phyloP scores from a whole-genome alignment of 352 stramenopile genomes.

The Aphanomyces euteiches region DNA sequence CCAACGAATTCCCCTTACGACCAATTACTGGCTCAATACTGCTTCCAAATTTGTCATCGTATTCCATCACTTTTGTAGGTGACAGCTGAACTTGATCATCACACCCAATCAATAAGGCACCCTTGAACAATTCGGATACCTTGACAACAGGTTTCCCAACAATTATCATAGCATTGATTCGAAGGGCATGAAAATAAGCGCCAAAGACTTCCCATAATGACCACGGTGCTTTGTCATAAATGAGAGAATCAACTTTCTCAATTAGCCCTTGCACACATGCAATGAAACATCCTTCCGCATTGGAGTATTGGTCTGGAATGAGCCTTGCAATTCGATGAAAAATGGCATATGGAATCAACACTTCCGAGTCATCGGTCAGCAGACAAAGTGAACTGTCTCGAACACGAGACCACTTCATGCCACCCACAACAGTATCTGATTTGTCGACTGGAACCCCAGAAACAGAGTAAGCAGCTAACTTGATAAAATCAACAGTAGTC shows the following conservation, averaged over 20 bases:
- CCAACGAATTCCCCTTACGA: neutral
- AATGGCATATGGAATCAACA: conserved; percentile 1
- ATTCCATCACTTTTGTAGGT: neutral
- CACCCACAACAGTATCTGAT: neutral
- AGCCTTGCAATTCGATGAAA: neutral
- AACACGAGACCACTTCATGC: neutral
- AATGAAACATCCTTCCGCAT: neutral
- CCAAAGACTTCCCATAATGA: neutral
- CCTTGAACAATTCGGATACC: conserved; percentile 1
- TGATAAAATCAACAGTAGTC: neutral
- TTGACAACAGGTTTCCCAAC: neutral
- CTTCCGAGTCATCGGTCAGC: neutral
- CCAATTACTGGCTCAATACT: neutral
- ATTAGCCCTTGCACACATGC: neutral
- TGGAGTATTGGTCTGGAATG: neutral
- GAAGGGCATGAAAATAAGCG: conserved; percentile 1
- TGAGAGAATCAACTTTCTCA: neutral
- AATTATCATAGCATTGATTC: conserved; percentile 10
- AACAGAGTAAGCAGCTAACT: neutral
- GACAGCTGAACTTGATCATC: conserved; percentile 1
- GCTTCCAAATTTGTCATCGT: neutral
- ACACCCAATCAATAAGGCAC: neutral
- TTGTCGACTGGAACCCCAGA: neutral
- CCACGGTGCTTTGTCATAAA: neutral
- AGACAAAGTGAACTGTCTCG: neutral